Conservation (phyloP, 257 asterid genomes). For the Cinchona pubescens region DNA sequence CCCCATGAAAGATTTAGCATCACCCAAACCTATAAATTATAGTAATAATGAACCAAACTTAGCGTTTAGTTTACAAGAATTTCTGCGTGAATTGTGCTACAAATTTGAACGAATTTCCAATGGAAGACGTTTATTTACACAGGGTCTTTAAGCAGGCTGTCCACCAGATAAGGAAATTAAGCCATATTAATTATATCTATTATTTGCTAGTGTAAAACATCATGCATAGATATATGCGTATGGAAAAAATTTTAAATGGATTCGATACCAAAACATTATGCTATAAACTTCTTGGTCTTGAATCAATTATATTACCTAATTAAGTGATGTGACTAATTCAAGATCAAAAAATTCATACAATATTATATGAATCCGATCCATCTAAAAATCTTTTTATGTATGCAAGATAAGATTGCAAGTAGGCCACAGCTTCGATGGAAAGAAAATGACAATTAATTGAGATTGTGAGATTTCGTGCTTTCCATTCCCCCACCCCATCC, state of each 20-base stretch:
- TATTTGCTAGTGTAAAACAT: too few species aligned
- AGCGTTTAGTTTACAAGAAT: not conserved
- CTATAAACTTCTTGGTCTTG: too few species aligned
- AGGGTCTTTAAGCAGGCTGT: not conserved
- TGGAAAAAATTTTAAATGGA: too few species aligned
- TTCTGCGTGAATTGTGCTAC: not conserved
- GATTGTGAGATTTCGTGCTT: not conserved
- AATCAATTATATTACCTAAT: too few species aligned
- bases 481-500: not conserved
- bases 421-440: slow-evolving; percentile 17
- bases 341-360: too few species aligned
- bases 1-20: not conserved
- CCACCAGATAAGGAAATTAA: slow-evolving; percentile 5
- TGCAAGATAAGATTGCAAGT: too few species aligned
- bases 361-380: too few species aligned
- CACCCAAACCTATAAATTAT: not conserved
- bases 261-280: too few species aligned
- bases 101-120: not conserved
- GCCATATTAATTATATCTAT: too few species aligned
- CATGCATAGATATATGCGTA: not conserved
- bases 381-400: too few species aligned
- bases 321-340: too few species aligned
- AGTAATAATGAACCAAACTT: not conserved
- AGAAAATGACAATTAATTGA: slow-evolving; percentile 18
- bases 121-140: too few species aligned